Conservation (phyloP, 495 filamentous ascomycete genomes). For the Alectoria sarmentosa region DNA sequence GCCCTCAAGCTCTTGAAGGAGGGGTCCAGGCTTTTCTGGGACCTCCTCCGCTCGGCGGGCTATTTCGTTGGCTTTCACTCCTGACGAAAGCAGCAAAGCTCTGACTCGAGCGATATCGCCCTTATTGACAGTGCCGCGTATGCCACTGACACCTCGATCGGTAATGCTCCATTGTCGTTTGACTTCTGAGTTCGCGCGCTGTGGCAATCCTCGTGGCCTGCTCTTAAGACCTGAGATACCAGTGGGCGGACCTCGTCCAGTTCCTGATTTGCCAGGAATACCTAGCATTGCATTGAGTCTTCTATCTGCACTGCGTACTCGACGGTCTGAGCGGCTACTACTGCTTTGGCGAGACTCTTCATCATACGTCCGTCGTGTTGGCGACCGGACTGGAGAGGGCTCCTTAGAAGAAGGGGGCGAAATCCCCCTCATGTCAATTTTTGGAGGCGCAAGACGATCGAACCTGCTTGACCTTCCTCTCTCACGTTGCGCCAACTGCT, state of each 20-base stretch:
- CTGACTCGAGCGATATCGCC: conserved; percentile 68
- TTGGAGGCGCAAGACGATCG: conserved; percentile 53
- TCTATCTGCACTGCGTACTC: conserved; percentile 28
- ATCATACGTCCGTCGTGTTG: conserved; percentile 15
- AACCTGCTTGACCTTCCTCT: conserved; percentile 38
- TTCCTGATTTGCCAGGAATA: conserved; percentile 26
- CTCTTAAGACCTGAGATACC: conserved; percentile 41
- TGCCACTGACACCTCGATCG: conserved; percentile 43
- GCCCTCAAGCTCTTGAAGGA: conserved; percentile 34
- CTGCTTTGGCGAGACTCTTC: conserved; percentile 25
- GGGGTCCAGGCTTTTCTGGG: conserved; percentile 35
- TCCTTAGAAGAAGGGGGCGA: conserved; percentile 24
- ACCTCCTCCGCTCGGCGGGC: conserved; percentile 51
- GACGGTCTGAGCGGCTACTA: conserved; percentile 15
- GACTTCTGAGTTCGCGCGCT: conserved; percentile 28
- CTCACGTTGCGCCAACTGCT: conserved; percentile 31
- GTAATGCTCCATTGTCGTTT: conserved; percentile 67
- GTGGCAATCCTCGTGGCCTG: conserved; percentile 26
- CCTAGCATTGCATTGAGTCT: conserved; percentile 34
- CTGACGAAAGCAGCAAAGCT: conserved; percentile 70
- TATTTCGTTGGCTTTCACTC: conserved; percentile 79
- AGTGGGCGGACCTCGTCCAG: conserved; percentile 33
- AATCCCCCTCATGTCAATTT: conserved; percentile 48
- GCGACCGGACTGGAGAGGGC: conserved; percentile 2
- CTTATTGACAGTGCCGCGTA: conserved; percentile 40